phyloP scores from a whole-genome alignment of 2,329 filamentous ascomycete genomes.

The Intubia oerlemansii region DNA sequence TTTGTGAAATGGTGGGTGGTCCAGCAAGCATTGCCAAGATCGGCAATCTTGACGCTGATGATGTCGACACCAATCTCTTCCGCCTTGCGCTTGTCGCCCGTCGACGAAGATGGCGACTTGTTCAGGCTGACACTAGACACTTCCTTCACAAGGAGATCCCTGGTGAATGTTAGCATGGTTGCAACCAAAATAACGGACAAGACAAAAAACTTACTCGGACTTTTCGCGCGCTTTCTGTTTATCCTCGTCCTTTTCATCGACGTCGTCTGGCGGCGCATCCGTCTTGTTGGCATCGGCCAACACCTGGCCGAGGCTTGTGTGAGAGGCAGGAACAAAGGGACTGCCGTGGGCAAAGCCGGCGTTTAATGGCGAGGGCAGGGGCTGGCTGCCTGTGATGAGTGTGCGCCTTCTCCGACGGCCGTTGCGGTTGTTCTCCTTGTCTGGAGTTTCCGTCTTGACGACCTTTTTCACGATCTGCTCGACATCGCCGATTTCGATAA shows the following conservation, averaged over 20 bases:
- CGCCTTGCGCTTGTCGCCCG: constrained; percentile 38
- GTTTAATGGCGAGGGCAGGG: constrained; percentile 83
- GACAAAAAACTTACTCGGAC: constrained; percentile 49
- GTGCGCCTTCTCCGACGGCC: constrained; percentile 76
- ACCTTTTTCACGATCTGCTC: constrained; percentile 96
- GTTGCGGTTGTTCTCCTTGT: constrained; percentile 81
- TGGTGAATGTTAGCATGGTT: constrained; percentile 15
- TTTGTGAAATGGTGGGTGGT: constrained; percentile 98
- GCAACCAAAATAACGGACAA: background rate
- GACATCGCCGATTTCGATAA: constrained; percentile 97
- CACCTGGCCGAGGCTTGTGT: constrained; percentile 66
- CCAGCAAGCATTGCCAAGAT: constrained; percentile 97
- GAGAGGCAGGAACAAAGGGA: constrained; percentile 41
- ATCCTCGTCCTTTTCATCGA: constrained; percentile 31
- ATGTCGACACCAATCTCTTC: constrained; percentile 40
- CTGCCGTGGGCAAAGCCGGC: constrained; percentile 70
- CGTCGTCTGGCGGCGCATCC: constrained; percentile 15
- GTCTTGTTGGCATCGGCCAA: constrained; percentile 37
- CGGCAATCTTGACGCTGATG: constrained; percentile 97
- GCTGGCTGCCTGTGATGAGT: constrained; percentile 91
- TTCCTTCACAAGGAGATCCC: constrained; percentile 76
- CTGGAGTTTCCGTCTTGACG: constrained; percentile 56
- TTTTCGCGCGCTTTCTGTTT: constrained; percentile 73
- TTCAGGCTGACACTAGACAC: constrained; percentile 89
- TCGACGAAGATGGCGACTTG: constrained; percentile 25